phyloP scores from a whole-genome alignment of 441 rosid genomes.

The Populus hybrid region DNA sequence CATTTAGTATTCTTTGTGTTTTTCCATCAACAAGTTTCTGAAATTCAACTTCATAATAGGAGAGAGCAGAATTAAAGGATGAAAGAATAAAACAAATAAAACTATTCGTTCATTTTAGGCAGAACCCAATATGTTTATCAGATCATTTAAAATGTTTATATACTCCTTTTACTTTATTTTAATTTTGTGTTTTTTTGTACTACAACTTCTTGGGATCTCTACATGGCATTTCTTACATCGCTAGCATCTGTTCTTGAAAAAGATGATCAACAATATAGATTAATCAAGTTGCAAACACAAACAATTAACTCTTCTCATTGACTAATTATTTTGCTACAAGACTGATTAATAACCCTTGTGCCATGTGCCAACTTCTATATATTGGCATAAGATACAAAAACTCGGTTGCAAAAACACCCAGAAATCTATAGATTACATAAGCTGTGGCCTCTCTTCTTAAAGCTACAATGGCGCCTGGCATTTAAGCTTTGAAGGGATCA shows the following conservation, averaged over 20 bases:
- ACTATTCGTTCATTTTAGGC: no score
- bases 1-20: no score
- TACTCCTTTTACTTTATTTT: no score
- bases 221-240: background rate
- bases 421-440: background rate
- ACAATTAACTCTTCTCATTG: background rate
- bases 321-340: background rate
- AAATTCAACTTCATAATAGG: no score
- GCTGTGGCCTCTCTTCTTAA: conserved; percentile 17
- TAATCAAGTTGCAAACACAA: background rate
- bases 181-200: no score
- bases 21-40: no score
- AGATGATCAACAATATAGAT: background rate
- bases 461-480: background rate
- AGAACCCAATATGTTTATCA: no score
- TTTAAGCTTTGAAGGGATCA: conserved; percentile 1
- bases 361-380: conserved; percentile 1
- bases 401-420: background rate
- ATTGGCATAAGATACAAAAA: background rate
- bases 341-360: background rate
- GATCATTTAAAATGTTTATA: no score
- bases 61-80: no score
- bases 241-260: background rate
- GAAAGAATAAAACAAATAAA: no score
- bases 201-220: background rate